Evolutionary conservation across 352 stramenopile genomes (phyloP), one percentile per base, ranked within the genome.

Genomic region (Bremia lactucae): DNA sequence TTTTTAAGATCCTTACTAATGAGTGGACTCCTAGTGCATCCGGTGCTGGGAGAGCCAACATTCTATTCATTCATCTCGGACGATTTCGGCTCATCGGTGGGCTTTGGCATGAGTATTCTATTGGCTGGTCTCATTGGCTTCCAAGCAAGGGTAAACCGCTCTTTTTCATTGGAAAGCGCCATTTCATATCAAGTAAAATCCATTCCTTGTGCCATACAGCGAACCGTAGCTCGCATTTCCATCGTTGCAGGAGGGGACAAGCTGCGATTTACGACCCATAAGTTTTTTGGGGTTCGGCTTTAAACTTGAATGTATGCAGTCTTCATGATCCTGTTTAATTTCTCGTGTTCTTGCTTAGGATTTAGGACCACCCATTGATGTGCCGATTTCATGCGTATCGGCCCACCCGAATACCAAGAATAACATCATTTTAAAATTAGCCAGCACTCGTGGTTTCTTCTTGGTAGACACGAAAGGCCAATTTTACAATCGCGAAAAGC

Each of bases 401-500:
- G 79, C 76, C 15, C 62, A 87, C 46, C 75, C 76, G 2, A 85
- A 89, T 54, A 89, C 67, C 40, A 84, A 82, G 49, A 89, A 82
- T 53, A 87, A 87, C 53, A 86, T 92, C 42, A 88, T 88, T 43
- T 59, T 92, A 33, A 92, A 92, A 47, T 48, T 92, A 16, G 72
- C 59, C 24, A 82, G 73, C 37, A 73, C 72, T 19, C 65, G 62
- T 11, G 76, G 68, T 3, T 92, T 89, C 48, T 92, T 72, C 54
- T 68, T 92, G 24, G 78, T 88, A 14, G 79, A 92, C 45, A 65
- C 74, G 21, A 62, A 70, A 29, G 79, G 79, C 46, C 77, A 77
- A 14, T 92, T 92, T 42, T 88, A 83, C 68, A 92, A 92, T 61
- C 75, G 79, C 52, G 63, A 78, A 23, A 92, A 88, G 43, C 70